Base-by-base conservation (phyloP, 2,329 filamentous ascomycete genomes). In the Gremmenia infestans region DNA sequence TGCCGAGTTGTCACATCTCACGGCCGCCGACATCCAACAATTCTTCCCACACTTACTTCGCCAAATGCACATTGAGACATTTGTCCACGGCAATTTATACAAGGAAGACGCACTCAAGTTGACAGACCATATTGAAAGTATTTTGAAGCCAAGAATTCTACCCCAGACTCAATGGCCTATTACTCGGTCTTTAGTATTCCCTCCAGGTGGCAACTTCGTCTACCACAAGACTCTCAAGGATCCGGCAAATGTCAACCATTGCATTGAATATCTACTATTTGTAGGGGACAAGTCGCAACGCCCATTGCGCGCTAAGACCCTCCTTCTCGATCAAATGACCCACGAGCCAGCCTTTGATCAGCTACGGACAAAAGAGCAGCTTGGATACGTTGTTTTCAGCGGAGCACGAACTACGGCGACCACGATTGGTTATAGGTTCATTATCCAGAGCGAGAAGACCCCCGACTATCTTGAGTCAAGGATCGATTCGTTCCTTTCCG, bases 271-370 rank as follows among this genome's bases (percentile, higher is more conserved):
- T 59, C 86, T 86, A 67, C 77, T 93, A 9, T 85, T 85, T 56
- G 76, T 90, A 48, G 88, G 89, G 19, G 80, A 83, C 60, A 82
- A 85, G 61, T 79, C 82, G 3, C 86, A 96, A 67, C 81, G 85
- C n/a, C 69, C 73, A 5, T 72, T 89, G 12, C 83, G 91, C 17
- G 89, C 92, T 14, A 91, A 89, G 71, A 80, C 89, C 0, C 78
- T 95, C 43, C 79, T 99, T 5, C 80, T 97, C 43, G 88, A 90
- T 25, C 94, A 97, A 72, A 88, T 99, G 74, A 86, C 91, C 0
- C 89, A 96, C 55, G 94, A 99, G 74, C 92, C 92, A 4, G 88
- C 88, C 8, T 99, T 97, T 69, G 91, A 99, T 72, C 91, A 96
- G 71, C 80, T 99, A 7, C 85, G 94, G 50, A 97, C 94, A 45